Evolutionary conservation across 2,329 filamentous ascomycete species (phyloP), one percentile per base, ranked within the genome.

Genomic region (Aspergillus terreus): DNA sequence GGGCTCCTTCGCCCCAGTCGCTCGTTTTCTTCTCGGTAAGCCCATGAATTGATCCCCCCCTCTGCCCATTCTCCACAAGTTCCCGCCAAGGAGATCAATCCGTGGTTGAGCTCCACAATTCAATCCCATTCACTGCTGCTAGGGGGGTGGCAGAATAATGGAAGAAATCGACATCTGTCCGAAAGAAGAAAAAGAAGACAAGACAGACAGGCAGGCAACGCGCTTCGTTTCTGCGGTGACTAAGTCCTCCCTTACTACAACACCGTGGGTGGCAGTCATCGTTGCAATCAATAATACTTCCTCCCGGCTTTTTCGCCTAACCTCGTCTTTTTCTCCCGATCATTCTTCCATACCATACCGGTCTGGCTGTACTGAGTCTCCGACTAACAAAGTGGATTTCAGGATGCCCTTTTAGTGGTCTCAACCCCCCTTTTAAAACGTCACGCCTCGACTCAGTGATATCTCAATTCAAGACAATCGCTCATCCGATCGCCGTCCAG

Each of bases 21-120:
- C 15, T 38, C 35, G 35, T 38, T 30, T 30, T 38, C 35, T 38
- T 5, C 35, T 17, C 35, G 35, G 35, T 38, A 38, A 38, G 35
- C 27, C 27, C 27, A 30, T 30, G 6, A 30, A 30, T 30, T 30
- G 35, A 38, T 38, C 35, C 15, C 35, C 15, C 35, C 35, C 7
- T 17, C 11, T 38, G 52, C 45, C 38, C 38, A 32, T 64, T 62
- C 60, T 63, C 65, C 63, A 64, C 64, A 59, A 38, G 57, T 64
- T 65, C 54, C 58, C 56, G 61, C 60, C 61, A 62, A 62, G 49
- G 53, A 51, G 53, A 59, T 56, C 51, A 60, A 54, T 47, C 52
- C 43, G 45, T 46, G 47, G 51, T 55, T 55, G 50, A 60, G 61
- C 65, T 67, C 65, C 65, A 67, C 64, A 44, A 10, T 54, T 49